A percentile compares a stretch with the other conserved stretches of the same genome.
phyloP scores from a whole-genome alignment of 208 protist species.

The Acanthamoeba sp. region DNA sequence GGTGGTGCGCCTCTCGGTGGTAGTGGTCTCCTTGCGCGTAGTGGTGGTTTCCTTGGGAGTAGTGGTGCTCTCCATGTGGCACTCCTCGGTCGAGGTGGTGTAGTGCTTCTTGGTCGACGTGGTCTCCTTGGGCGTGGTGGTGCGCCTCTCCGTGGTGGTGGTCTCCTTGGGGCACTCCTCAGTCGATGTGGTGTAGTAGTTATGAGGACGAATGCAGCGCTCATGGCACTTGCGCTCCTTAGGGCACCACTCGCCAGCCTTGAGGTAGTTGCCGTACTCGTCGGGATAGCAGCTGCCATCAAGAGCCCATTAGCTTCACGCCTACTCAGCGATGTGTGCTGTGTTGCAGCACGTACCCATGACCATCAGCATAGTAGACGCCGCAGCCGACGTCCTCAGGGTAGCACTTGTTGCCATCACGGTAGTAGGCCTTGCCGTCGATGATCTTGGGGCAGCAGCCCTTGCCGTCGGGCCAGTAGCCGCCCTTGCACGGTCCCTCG shows the following conservation, averaged over 20 bases:
- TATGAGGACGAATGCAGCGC: too few relatives aligned
- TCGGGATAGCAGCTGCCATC: background rate
- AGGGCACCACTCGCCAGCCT: background rate
- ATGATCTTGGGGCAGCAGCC: background rate
- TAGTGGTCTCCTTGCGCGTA: too few relatives aligned
- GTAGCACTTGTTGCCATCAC: background rate
- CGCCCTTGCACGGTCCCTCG: background rate
- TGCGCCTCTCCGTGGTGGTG: background rate
- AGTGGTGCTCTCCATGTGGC: too few relatives aligned
- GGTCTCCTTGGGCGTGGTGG: background rate
- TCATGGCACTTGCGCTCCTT: background rate
- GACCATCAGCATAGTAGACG: background rate
- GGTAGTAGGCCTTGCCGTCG: background rate
- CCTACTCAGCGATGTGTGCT: background rate
- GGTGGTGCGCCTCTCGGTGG: too few relatives aligned
- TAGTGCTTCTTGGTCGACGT: background rate
- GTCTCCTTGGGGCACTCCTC: background rate
- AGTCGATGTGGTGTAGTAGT: background rate
- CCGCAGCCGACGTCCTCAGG: background rate
- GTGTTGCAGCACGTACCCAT: too few relatives aligned
- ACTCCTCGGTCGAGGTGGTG: background rate
- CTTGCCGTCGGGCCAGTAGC: background rate
- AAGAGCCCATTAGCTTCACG: background rate
- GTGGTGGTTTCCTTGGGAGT: too few relatives aligned
- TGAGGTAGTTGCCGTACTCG: background rate